Base-by-base conservation (phyloP, 2,329 filamentous ascomycete species). In the Tolypocladium sp. region DNA sequence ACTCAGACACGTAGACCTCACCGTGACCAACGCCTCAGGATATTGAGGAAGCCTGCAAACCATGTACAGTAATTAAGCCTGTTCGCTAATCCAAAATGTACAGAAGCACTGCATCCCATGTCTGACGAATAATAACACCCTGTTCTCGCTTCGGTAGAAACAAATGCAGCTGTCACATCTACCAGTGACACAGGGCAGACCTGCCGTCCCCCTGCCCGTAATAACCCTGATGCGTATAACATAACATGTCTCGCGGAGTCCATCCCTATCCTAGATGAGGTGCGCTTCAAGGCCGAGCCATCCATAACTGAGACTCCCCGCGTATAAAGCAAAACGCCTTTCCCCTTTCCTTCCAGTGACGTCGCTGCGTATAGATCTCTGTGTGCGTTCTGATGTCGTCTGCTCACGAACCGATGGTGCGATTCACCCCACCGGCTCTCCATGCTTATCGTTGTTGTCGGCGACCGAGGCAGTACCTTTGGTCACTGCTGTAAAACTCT, bases 1-100 rank as follows among this genome's bases (percentile, higher is more conserved):
- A 38, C 37, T 38, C 37, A 38, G 37, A 38, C 37, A 38, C 4
- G 4, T 13, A 17, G 37, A 38, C 37, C 37, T 15, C 37, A 10
- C 13, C 4, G 37, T 15, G 13, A 38, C 37, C 37, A n/a, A 30
- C 46, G 17, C 3, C 15, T 1, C 15, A 20, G 15, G 25, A 33
- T 7, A 12, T 30, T 20, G 6, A 27, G 7, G 42, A 30, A 22
- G 35, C 25, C 12, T 25, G 38, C 49, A 58, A 52, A 38, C 15
- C 37, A 57, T 57, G 56, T 27, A n/a, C 33, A 55, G 33, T 53
- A 44, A 62, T 60, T 63, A 61, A 59, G 57, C 41, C 57, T 61
- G 60, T 61, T 61, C 61, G 63, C 62, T 63, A 63, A 54, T 60
- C 57, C 62, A 59, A 58, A 59, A 63, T 61, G 59, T 58, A 61